phyloP scores from a whole-genome alignment of 2,329 filamentous ascomycete species.

The Paraphoma sp. region DNA sequence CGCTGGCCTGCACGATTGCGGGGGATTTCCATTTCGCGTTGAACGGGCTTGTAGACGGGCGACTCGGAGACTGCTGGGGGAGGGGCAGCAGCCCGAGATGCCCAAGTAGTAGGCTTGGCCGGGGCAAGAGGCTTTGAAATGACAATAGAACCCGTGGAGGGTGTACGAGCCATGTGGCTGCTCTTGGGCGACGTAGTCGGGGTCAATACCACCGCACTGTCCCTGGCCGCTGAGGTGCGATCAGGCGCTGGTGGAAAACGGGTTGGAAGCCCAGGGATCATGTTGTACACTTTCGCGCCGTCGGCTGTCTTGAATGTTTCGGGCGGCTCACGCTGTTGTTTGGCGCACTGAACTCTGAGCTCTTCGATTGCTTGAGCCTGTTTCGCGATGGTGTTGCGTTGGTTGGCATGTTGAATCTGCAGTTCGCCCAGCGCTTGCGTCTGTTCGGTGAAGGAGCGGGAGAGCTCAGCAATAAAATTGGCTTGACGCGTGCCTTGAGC shows the following conservation, averaged over 20 bases:
- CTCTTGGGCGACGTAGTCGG: conserved; percentile 3
- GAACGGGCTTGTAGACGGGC: conserved; percentile 29
- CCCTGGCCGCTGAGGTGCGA: conserved; percentile 12
- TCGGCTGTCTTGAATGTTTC: neutral
- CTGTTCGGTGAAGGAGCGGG: too few species aligned
- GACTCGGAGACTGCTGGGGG: conserved; percentile 34
- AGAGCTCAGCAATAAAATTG: too few species aligned
- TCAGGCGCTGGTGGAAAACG: conserved; percentile 29
- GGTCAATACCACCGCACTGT: conserved; percentile 23
- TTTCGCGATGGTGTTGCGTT: too few species aligned
- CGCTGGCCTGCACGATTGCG: conserved; percentile 67
- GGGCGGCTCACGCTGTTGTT: neutral
- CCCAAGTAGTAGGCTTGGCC: conserved; percentile 35
- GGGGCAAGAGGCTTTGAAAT: conserved; percentile 18
- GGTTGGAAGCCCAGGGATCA: conserved; percentile 30
- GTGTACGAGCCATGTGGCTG: conserved; percentile 26
- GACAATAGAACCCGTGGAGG: conserved; percentile 34
- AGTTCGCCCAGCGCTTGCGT: too few species aligned
- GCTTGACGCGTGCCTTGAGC: too few species aligned
- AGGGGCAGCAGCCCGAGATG: conserved; percentile 41
- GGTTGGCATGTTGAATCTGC: too few species aligned
- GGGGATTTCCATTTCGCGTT: conserved; percentile 52
- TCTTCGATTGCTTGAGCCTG: too few species aligned
- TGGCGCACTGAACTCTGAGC: neutral
- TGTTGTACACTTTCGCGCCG: conserved; percentile 20